phyloP scores from a whole-genome alignment of 257 asterid species.

The Leonotis leonurus region DNA sequence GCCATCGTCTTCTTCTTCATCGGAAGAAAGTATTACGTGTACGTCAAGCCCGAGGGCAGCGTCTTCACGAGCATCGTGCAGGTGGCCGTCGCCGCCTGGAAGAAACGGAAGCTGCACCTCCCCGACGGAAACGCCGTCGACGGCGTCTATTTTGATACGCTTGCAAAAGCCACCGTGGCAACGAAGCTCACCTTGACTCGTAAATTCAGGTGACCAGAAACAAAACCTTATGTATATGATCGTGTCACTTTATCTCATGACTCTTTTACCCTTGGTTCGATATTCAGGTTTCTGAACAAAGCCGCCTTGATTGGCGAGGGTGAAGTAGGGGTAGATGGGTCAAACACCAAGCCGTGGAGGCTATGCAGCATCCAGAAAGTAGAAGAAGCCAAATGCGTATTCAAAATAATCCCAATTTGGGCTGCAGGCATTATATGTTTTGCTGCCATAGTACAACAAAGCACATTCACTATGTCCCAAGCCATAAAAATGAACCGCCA shows the following conservation, averaged over 20 bases:
- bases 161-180: conserved; percentile 10
- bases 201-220: conserved; percentile 40
- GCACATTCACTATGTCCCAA: conserved; percentile 64
- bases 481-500: conserved; percentile 79
- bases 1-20: conserved; percentile 45
- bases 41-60: conserved; percentile 72
- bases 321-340: conserved; percentile 39
- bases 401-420: conserved; percentile 70
- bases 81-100: conserved; percentile 42
- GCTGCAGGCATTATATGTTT: conserved; percentile 69
- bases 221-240: not conserved
- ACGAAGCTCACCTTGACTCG: conserved; percentile 43
- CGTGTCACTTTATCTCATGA: not conserved
- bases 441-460: conserved; percentile 62
- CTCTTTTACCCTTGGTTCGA: not conserved
- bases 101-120: conserved; percentile 44
- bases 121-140: conserved; percentile 10
- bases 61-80: conserved; percentile 49
- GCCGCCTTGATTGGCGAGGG: conserved; percentile 61
- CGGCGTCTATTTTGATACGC: conserved; percentile 48
- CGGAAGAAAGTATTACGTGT: conserved; percentile 48
- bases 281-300: conserved; percentile 56
- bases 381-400: conserved; percentile 69
- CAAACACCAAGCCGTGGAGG: conserved; percentile 42
- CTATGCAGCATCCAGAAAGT: conserved; percentile 57